phyloP scores from a whole-genome alignment of 495 filamentous ascomycete species.

The Pseudoneurospora amorphoporcata region DNA sequence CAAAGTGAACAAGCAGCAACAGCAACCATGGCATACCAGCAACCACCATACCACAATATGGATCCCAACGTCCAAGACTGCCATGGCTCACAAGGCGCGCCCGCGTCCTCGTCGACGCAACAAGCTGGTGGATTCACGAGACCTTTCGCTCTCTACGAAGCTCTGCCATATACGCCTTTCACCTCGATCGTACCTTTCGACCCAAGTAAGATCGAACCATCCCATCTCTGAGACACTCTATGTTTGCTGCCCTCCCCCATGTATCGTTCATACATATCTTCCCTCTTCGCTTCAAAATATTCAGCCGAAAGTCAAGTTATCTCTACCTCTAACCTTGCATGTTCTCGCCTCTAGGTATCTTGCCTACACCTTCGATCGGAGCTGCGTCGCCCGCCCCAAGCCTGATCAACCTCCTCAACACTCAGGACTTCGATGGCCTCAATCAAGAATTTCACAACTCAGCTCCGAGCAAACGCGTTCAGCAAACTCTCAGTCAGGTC shows the following conservation, averaged over 20 bases:
- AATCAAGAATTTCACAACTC: slow-evolving; percentile 40
- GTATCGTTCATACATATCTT: neutral
- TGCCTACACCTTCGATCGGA: slow-evolving; percentile 57
- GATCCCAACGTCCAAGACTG: neutral
- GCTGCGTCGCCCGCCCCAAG: slow-evolving; percentile 38
- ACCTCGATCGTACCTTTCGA: slow-evolving; percentile 82
- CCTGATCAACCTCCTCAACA: slow-evolving; percentile 32
- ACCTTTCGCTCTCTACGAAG: slow-evolving; percentile 60
- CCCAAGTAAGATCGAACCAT: slow-evolving; percentile 46
- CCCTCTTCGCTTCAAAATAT: neutral
- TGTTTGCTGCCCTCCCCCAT: neutral
- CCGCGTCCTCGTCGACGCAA: neutral
- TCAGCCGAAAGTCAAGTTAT: neutral
- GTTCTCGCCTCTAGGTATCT: slow-evolving; percentile 41
- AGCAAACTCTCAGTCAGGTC: slow-evolving; percentile 50
- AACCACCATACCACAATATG: slow-evolving; percentile 12
- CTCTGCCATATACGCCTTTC: slow-evolving; percentile 83
- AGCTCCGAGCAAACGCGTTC: slow-evolving; percentile 28
- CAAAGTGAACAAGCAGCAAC: slow-evolving; percentile 11
- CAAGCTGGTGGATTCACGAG: slow-evolving; percentile 7
- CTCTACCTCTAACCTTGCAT: slow-evolving; percentile 2
- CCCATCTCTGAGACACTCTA: neutral
- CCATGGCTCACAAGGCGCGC: neutral
- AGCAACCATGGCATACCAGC: slow-evolving; percentile 26
- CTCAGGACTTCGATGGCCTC: slow-evolving; percentile 35